Evolutionary conservation across 805 yeast species (phyloP).

Genomic region (Ogataea trehaloabstinens): DNA sequence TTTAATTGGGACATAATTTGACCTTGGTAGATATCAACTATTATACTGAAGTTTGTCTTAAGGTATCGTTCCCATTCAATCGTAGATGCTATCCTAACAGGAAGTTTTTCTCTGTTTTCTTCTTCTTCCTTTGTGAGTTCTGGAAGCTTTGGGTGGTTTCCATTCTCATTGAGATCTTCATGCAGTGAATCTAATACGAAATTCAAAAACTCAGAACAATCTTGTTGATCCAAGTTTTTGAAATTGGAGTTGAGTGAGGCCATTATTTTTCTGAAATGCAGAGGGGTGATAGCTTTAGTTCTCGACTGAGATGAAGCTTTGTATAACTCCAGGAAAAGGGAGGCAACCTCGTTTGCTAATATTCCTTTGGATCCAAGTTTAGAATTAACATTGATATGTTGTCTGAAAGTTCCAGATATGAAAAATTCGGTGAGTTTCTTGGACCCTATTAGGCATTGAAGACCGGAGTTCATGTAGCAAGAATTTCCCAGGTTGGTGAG

Average conservation of each 20-base stretch:
- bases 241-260: constrained; percentile 69
- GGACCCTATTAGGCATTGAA: constrained; percentile 84
- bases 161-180: constrained; percentile 75
- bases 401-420: constrained; percentile 55
- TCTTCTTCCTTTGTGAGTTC: constrained; percentile 75
- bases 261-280: constrained; percentile 60
- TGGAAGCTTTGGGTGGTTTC: constrained; percentile 49
- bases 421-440: constrained; percentile 64
- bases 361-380: constrained; percentile 79
- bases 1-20: constrained; percentile 78
- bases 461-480: constrained; percentile 86
- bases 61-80: constrained; percentile 91
- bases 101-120: constrained; percentile 62
- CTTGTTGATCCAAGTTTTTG: constrained; percentile 73
- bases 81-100: constrained; percentile 77
- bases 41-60: constrained; percentile 71
- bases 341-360: constrained; percentile 66
- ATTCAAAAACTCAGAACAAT: constrained; percentile 78
- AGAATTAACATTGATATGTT: constrained; percentile 70
- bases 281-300: constrained; percentile 50
- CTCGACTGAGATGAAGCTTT: constrained; percentile 30
- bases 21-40: constrained; percentile 85
- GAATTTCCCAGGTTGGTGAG: constrained; percentile 82
- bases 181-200: constrained; percentile 74
- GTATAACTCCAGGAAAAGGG: constrained; percentile 54